Conservation (phyloP, 1,284 basidiomycete genomes). For the Schizopora paradoxa region DNA sequence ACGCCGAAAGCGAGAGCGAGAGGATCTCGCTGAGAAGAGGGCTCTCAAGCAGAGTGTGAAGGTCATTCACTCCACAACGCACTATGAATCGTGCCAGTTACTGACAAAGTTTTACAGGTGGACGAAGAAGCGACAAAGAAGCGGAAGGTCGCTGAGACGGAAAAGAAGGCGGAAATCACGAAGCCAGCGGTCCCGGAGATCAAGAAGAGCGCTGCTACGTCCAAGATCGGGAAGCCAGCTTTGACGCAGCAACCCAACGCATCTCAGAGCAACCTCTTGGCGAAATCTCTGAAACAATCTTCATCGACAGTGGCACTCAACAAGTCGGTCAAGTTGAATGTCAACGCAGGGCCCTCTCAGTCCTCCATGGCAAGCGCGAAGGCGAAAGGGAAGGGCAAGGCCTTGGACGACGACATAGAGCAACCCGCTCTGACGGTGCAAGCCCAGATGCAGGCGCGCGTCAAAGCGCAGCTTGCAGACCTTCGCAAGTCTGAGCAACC, state of each 20-base stretch:
- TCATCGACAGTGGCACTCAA: conserved; percentile 9
- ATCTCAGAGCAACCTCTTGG: conserved; percentile 20
- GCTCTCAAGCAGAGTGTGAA: conserved; percentile 53
- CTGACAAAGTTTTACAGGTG: conserved; percentile 19
- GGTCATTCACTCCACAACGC: conserved; percentile 29
- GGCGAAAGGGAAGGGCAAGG: conserved; percentile 45
- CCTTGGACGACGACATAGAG: conserved; percentile 41
- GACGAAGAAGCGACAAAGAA: conserved; percentile 70
- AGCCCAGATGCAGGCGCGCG: conserved; percentile 50
- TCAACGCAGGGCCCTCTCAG: conserved; percentile 27
- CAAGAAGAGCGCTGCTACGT: conserved; percentile 33
- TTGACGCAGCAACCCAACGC: conserved; percentile 21
- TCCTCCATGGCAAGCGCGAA: conserved; percentile 28
- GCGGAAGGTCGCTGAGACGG: conserved; percentile 52
- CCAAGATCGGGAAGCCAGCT: conserved; percentile 34
- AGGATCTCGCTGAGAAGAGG: conserved; percentile 66
- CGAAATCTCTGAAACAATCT: conserved; percentile 27
- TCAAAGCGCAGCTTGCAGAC: conserved; percentile 30
- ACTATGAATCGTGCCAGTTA: conserved; percentile 18
- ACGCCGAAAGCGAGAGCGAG: conserved; percentile 66
- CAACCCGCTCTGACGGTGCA: conserved; percentile 62
- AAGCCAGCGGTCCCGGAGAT: conserved; percentile 44
- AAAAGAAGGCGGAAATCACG: conserved; percentile 55
- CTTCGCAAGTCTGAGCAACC: conserved; percentile 42
- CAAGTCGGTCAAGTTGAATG: conserved; percentile 23